Evolutionary conservation across 1,284 basidiomycete genomes (phyloP).

Genomic region (Ceratobasidium sp.): DNA sequence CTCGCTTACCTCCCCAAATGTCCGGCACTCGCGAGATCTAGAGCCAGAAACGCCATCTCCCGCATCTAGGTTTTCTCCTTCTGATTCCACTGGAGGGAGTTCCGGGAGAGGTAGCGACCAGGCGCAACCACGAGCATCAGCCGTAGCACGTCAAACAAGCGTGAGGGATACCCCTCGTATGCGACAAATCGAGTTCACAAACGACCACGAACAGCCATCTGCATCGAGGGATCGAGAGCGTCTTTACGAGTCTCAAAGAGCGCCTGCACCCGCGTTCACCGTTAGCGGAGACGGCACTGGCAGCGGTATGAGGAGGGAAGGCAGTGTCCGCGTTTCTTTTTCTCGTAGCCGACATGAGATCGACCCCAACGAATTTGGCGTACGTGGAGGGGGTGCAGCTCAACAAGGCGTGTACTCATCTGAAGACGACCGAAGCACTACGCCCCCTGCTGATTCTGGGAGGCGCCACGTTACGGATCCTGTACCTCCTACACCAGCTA

Average conservation of each 20-base stretch:
- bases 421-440: constrained; percentile 36
- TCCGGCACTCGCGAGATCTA: constrained; percentile 11
- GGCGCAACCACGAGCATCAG: background rate
- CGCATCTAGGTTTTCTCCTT: constrained; percentile 6
- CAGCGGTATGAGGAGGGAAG: constrained; percentile 21
- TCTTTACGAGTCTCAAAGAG: constrained; percentile 27
- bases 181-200: constrained; percentile 20
- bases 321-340: constrained; percentile 40
- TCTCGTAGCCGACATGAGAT: constrained; percentile 23
- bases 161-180: constrained; percentile 10
- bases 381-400: background rate
- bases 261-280: constrained; percentile 6
- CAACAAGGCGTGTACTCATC: constrained; percentile 34
- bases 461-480: constrained; percentile 20
- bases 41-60: constrained; percentile 19
- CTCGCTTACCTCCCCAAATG: constrained; percentile 26
- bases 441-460: constrained; percentile 33
- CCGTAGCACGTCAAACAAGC: constrained; percentile 1
- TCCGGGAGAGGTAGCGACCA: constrained; percentile 12
- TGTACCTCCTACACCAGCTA: constrained; percentile 1
- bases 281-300: constrained; percentile 17
- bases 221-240: constrained; percentile 38
- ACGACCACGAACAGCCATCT: constrained; percentile 24
- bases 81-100: background rate
- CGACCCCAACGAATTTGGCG: constrained; percentile 24